Evolutionary conservation across 2,329 filamentous ascomycete species (phyloP).

Genomic region (Trichoderma sp.): DNA sequence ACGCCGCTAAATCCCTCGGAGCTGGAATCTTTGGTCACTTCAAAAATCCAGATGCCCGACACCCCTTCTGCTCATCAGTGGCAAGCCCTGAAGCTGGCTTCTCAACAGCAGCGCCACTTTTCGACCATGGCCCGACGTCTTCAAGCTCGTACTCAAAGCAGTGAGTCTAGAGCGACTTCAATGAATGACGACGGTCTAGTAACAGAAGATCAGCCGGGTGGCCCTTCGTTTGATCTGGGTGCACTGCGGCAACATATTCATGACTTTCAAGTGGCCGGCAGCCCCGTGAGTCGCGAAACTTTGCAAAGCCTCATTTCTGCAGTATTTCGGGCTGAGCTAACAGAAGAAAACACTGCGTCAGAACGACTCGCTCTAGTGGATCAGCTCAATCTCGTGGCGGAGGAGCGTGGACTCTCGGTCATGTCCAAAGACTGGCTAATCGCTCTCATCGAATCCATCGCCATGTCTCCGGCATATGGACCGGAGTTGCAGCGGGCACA

Average conservation of each 20-base stretch:
- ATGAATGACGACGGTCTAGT: background rate
- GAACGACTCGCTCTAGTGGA: slow-evolving; percentile 44
- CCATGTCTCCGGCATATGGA: slow-evolving; percentile 35
- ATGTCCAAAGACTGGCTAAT: slow-evolving; percentile 51
- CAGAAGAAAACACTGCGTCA: slow-evolving; percentile 27
- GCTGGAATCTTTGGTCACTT: slow-evolving; percentile 34
- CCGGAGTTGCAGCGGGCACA: slow-evolving; percentile 42
- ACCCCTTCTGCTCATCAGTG: slow-evolving; percentile 36
- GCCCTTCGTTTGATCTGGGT: slow-evolving; percentile 23
- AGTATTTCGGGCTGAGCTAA: slow-evolving; percentile 36
- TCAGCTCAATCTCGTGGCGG: slow-evolving; percentile 46
- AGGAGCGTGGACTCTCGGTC: slow-evolving; percentile 47
- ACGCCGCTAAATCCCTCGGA: slow-evolving; percentile 28
- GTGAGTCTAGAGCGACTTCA: background rate
- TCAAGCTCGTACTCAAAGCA: slow-evolving; percentile 9
- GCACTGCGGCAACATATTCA: slow-evolving; percentile 35
- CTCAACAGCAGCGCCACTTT: slow-evolving; percentile 38
- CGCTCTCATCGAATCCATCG: slow-evolving; percentile 45
- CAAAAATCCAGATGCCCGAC: slow-evolving; percentile 37
- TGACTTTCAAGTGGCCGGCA: slow-evolving; percentile 43
- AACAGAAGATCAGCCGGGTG: slow-evolving; percentile 2
- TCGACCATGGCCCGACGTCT: slow-evolving; percentile 36
- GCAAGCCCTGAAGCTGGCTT: slow-evolving; percentile 39
- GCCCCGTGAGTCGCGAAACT: slow-evolving; percentile 38
- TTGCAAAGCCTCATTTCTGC: slow-evolving; percentile 42